Evolutionary conservation across 768 basidiomycete genomes (phyloP).

Genomic region (Filobasidium wieringae): DNA sequence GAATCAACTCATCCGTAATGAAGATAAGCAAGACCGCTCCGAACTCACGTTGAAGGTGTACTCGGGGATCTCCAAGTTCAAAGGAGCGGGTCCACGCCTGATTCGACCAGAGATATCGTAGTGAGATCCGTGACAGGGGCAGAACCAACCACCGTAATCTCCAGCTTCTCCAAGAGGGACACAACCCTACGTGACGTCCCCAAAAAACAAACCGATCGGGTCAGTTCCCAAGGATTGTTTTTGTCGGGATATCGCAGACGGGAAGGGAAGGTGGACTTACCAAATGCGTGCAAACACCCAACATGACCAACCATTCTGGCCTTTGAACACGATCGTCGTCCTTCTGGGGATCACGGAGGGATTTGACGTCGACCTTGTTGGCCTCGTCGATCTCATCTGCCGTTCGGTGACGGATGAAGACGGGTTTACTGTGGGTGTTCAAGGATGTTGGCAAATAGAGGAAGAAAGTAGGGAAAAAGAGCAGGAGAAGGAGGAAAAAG

Average conservation of each 20-base stretch:
- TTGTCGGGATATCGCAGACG: neutral
- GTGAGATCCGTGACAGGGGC: conserved; percentile 97
- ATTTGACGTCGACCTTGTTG: conserved; percentile 67
- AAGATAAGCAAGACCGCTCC: too few relatives aligned
- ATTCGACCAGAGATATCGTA: conserved; percentile 82
- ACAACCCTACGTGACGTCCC: too few relatives aligned
- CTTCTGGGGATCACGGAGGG: conserved; percentile 77
- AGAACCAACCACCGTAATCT: conserved; percentile 85
- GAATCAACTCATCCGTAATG: too few relatives aligned
- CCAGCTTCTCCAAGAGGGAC: conserved; percentile 70
- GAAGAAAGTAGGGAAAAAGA: too few relatives aligned
- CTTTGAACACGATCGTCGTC: conserved; percentile 82
- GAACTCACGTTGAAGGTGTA: conserved; percentile 15
- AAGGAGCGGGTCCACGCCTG: conserved; percentile 92
- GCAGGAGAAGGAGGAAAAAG: neutral
- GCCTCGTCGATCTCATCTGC: conserved; percentile 85
- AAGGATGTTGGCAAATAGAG: too few relatives aligned
- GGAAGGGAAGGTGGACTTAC: too few relatives aligned
- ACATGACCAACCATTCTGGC: conserved; percentile 72
- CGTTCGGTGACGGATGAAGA: conserved; percentile 96
- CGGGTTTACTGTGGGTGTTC: conserved; percentile 71
- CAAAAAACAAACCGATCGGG: too few relatives aligned
- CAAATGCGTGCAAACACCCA: conserved; percentile 78
- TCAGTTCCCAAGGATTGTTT: neutral
- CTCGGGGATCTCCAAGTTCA: conserved; percentile 84